Percentiles rank a stretch among this genome's conserved stretches.
Evolutionary conservation across 371 early-diverging fungal genomes (phyloP).

Genomic region (Dinochytrium kinnereticum): DNA sequence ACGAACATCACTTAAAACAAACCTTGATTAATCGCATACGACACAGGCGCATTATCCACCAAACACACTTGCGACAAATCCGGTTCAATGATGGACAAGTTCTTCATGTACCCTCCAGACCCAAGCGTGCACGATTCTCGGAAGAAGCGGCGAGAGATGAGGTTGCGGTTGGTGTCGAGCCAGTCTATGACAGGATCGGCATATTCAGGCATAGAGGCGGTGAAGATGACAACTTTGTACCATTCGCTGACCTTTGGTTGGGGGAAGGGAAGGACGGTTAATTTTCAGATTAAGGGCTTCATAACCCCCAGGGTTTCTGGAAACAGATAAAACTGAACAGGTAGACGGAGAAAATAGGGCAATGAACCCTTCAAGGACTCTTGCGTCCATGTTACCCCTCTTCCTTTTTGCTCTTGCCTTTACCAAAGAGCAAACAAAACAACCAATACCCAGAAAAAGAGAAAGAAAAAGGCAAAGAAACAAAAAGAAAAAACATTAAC

Average conservation of each 20-base stretch:
- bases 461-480: too few species aligned
- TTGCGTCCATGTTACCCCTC: too few species aligned
- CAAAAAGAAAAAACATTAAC: background rate
- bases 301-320: too few species aligned
- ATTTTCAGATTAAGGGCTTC: background rate
- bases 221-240: slow-evolving; percentile 98
- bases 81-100: slow-evolving; percentile 78
- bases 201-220: slow-evolving; percentile 96
- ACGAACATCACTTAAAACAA: slow-evolving; percentile 23
- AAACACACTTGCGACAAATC: slow-evolving; percentile 88
- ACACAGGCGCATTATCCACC: slow-evolving; percentile 89
- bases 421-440: slow-evolving; percentile 18
- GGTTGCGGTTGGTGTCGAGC: slow-evolving; percentile 78
- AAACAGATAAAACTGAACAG: too few species aligned
- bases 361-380: too few species aligned
- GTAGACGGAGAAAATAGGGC: too few species aligned
- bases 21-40: slow-evolving; percentile 85
- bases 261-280: background rate
- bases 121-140: slow-evolving; percentile 61
- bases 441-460: background rate
- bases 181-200: slow-evolving; percentile 97
- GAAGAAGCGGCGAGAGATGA: slow-evolving; percentile 84
- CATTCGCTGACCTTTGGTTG: slow-evolving; percentile 85
- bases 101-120: slow-evolving; percentile 77
- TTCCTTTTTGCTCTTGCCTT: too few species aligned